Evolutionary conservation across 129 eudicot genomes (phyloP), one percentile per base, ranked within the genome.

Genomic region (Helianthus tuberosus): DNA sequence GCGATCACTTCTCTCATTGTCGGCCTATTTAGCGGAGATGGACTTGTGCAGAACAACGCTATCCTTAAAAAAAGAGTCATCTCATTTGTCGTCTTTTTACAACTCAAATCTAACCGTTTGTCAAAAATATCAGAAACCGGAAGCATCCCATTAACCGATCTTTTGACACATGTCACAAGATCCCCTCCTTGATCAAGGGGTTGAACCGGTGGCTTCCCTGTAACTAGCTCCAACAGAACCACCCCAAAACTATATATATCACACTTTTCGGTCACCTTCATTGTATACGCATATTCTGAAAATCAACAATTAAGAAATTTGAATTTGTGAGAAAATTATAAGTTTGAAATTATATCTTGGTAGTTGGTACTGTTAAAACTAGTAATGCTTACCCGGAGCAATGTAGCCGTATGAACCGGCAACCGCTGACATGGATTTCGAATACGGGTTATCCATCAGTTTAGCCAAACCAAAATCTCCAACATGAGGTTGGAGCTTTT

Each of bases 391-490:
- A 93, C 98, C 98, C 64, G 98, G 98, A 72, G 98, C 96, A 61
- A 93, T 93, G 82, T 93, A 93, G 64, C 98, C 98, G 41, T 93
- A 93, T 14, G 98, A 93, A 72, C 98, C 98, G 71, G 96, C 98
- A 55, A 93, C 90, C 8, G 96, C 96, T 52, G 98, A 90, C 91
- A 93, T 86, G 71, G 98, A 90, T 76, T 86, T 88, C 0, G 98
- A 88, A 58, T 77, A 69, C 8, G 96, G 79, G 44, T 86, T 78
- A 64, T 93, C 98, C 53, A 93, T 90, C 73, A 93, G 59, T 78
- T 90, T 93, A n/a, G 98, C 98, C 88, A 93, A 82, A 50, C 96
- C 98, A 46, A 93, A 93, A 86, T 93, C 98, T 13, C 96, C 98
- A 0, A 93, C 98, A 75, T 90, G 98, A 1, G 98, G 89, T 71